Evolutionary conservation across 169 alveolate species (phyloP).

Genomic region (Cryptosporidium parvum): DNA sequence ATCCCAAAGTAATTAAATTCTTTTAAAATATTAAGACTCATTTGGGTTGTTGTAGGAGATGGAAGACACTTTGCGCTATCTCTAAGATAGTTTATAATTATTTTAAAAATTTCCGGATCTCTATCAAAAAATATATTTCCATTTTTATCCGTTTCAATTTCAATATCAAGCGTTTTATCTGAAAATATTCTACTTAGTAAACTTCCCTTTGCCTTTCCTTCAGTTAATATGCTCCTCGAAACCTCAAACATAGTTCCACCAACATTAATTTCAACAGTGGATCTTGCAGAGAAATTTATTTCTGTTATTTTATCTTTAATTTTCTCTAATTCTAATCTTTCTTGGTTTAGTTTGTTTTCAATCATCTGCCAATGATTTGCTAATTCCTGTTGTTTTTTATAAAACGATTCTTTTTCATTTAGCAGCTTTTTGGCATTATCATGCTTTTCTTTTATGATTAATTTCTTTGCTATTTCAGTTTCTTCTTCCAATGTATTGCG

Average conservation of each 20-base stretch:
- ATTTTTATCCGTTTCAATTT: constrained; percentile 56
- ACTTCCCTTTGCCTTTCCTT: constrained; percentile 63
- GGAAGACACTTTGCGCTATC: constrained; percentile 23
- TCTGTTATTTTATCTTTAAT: constrained; percentile 32
- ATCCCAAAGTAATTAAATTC: constrained; percentile 51
- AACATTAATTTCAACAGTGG: constrained; percentile 60
- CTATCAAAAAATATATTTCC: constrained; percentile 65
- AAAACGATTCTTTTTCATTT: constrained; percentile 46
- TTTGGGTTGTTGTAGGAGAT: constrained; percentile 7
- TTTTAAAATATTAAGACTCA: constrained; percentile 36
- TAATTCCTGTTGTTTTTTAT: constrained; percentile 62
- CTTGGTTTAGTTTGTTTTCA: constrained; percentile 29
- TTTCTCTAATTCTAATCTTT: constrained; percentile 42
- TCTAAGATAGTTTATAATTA: constrained; percentile 31
- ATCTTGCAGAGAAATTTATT: constrained; percentile 5
- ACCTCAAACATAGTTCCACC: constrained; percentile 66
- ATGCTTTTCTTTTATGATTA: constrained; percentile 25
- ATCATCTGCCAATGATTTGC: constrained; percentile 50
- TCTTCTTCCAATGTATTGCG: constrained; percentile 27
- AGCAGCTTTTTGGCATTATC: constrained; percentile 35
- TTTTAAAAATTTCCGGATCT: constrained; percentile 71
- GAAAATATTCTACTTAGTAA: constrained; percentile 48
- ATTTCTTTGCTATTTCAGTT: constrained; percentile 13
- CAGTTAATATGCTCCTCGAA: constrained; percentile 46
- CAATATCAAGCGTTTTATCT: constrained; percentile 54